These are phyloP conservation scores for Fusarium algeriense DNA, from an alignment of 2,329 filamentous ascomycete species.

Conservation along the genomic window DNA sequence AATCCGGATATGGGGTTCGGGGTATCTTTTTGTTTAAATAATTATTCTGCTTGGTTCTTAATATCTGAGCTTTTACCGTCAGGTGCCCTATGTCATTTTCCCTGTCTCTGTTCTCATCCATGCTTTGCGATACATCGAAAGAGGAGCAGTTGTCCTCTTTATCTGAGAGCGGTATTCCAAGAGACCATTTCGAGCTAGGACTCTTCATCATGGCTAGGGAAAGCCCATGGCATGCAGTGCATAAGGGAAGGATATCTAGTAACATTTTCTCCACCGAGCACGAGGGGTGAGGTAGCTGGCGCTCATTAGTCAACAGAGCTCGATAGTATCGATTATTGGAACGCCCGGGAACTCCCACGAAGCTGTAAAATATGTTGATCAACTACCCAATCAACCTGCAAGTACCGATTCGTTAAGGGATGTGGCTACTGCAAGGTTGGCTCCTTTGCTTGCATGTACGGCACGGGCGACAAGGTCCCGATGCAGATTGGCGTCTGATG, in stretches of 20 bases:
- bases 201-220: not conserved
- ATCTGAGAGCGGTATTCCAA: not conserved
- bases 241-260: not conserved
- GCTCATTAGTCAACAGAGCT: not conserved
- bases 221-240: not conserved
- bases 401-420: conserved; percentile 55
- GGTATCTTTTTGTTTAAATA: not conserved
- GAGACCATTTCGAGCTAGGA: not conserved
- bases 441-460: conserved; percentile 57
- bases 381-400: conserved; percentile 22
- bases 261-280: not conserved
- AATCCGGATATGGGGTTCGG: not conserved
- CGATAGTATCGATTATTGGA: not conserved
- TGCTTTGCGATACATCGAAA: not conserved
- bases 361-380: not conserved
- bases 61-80: not conserved
- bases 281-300: not conserved
- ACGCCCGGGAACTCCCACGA: not conserved
- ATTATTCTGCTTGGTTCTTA: not conserved
- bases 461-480: conserved; percentile 55
- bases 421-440: conserved; percentile 48
- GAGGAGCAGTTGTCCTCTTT: not conserved
- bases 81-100: not conserved
- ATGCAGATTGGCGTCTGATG: conserved; percentile 52
- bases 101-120: not conserved